phyloP scores from a whole-genome alignment of 2,329 filamentous ascomycete genomes.

The Chlorencoelia australis region DNA sequence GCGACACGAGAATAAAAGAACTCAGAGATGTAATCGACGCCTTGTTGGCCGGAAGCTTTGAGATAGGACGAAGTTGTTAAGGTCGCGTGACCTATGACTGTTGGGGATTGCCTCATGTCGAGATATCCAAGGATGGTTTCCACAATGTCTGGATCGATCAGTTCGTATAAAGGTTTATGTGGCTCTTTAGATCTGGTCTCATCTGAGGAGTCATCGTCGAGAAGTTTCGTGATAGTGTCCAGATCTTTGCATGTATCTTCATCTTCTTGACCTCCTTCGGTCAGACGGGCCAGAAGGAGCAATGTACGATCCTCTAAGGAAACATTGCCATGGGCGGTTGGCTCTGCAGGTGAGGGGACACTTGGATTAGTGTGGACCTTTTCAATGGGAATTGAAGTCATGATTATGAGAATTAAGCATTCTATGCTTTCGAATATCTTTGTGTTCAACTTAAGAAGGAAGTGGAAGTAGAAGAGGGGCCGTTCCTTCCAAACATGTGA shows the following conservation, averaged over 20 bases:
- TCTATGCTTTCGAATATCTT: background rate
- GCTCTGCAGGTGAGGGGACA: slow-evolving; percentile 10
- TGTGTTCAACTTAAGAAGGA: background rate
- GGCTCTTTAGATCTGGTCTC: slow-evolving; percentile 14
- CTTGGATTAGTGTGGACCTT: slow-evolving; percentile 15
- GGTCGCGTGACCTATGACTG: slow-evolving; percentile 71
- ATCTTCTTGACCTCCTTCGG: slow-evolving; percentile 83
- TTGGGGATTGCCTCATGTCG: slow-evolving; percentile 67
- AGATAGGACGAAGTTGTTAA: slow-evolving; percentile 76
- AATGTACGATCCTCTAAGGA: slow-evolving; percentile 24
- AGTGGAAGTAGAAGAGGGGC: slow-evolving; percentile 2
- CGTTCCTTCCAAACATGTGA: no score
- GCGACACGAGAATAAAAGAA: slow-evolving; percentile 66
- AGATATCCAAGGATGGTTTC: slow-evolving; percentile 81
- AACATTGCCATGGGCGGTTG: slow-evolving; percentile 11
- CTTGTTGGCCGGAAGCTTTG: slow-evolving; percentile 62
- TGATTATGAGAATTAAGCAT: slow-evolving; percentile 2
- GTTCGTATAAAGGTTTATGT: slow-evolving; percentile 35
- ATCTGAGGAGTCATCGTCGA: slow-evolving; percentile 37
- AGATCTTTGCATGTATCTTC: slow-evolving; percentile 54
- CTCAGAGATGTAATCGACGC: slow-evolving; percentile 56
- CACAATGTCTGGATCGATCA: slow-evolving; percentile 64
- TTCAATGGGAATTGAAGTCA: slow-evolving; percentile 3
- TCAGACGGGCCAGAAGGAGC: slow-evolving; percentile 68
- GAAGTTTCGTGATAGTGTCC: slow-evolving; percentile 47